phyloP scores from a whole-genome alignment of 495 filamentous ascomycete genomes.

The Alectoria sarmentosa region DNA sequence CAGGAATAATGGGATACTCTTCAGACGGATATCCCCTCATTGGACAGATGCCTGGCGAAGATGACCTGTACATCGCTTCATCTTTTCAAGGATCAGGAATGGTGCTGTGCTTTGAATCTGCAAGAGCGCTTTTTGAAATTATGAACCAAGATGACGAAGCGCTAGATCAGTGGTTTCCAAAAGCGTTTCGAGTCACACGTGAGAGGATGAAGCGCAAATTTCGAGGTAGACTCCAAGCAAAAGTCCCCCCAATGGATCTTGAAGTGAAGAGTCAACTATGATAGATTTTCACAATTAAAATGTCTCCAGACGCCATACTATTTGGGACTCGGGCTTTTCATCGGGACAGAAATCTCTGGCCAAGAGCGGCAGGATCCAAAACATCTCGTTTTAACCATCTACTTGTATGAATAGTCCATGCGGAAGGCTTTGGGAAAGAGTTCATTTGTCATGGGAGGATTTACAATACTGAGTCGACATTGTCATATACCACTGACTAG shows the following conservation, averaged over 20 bases:
- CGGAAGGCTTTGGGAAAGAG: not conserved
- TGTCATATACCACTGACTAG: not conserved
- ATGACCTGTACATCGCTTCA: constrained; percentile 41
- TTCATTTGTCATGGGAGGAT: not conserved
- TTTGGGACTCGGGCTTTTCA: not conserved
- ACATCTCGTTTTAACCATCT: not conserved
- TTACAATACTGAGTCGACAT: not conserved
- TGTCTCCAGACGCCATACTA: not conserved
- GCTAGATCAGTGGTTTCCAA: constrained; percentile 22
- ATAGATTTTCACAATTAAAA: not conserved
- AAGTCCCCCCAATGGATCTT: constrained; percentile 20
- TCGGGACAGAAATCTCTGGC: not conserved
- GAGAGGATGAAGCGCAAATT: constrained; percentile 22
- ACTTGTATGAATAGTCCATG: not conserved
- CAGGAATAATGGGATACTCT: constrained; percentile 43
- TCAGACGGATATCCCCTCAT: constrained; percentile 43
- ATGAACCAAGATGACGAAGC: constrained; percentile 23
- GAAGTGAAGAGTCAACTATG: constrained; percentile 22
- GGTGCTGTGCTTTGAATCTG: constrained; percentile 40
- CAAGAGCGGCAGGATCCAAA: not conserved
- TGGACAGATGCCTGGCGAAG: constrained; percentile 38
- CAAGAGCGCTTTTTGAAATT: constrained; percentile 43
- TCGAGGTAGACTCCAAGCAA: constrained; percentile 19
- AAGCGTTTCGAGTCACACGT: constrained; percentile 21
- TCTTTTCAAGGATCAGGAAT: constrained; percentile 53